Evolutionary conservation across 371 early-diverging fungal species (phyloP).

Genomic region (Thermomucor indicae-seudaticae): DNA sequence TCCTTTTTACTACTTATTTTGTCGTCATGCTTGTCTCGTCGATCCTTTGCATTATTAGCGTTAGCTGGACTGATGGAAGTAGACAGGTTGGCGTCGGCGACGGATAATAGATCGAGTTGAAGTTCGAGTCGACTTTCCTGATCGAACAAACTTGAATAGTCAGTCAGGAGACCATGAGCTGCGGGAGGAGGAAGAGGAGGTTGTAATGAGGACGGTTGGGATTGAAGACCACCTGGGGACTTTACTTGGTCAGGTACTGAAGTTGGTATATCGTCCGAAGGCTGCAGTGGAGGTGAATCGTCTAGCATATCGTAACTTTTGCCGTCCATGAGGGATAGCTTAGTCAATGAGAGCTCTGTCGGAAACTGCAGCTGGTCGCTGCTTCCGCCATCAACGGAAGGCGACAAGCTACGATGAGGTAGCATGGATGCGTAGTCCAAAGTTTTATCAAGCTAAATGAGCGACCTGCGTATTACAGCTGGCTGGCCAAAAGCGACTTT

Average conservation of each 20-base stretch:
- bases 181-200: background rate
- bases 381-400: background rate
- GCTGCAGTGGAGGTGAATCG: background rate
- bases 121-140: conserved; percentile 8
- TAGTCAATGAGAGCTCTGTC: background rate
- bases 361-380: background rate
- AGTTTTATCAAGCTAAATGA: too few species aligned
- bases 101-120: conserved; percentile 6
- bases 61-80: background rate
- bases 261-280: too few species aligned
- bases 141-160: conserved; percentile 3
- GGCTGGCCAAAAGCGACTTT: too few species aligned
- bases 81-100: conserved; percentile 1
- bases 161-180: background rate
- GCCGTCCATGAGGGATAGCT: background rate
- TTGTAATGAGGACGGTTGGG: too few species aligned
- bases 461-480: too few species aligned
- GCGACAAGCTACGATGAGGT: too few species aligned
- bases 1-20: conserved; percentile 7
- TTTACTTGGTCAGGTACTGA: background rate
- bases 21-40: background rate
- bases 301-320: background rate
- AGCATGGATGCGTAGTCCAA: too few species aligned
- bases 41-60: background rate
- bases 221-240: background rate